Base-by-base conservation (phyloP, 441 rosid species). In the Bocquillonia castaneifolia region DNA sequence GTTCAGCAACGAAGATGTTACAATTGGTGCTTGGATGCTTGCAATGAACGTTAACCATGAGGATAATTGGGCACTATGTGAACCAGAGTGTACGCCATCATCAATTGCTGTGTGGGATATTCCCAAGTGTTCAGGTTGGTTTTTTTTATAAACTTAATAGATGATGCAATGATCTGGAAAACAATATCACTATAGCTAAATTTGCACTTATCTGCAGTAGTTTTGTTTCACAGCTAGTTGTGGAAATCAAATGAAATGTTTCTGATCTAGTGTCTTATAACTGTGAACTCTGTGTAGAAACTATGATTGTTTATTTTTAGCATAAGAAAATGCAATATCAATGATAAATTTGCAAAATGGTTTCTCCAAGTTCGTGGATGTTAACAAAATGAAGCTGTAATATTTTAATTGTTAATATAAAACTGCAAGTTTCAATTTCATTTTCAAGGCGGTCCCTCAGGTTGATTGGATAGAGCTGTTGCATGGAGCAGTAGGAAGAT, bases 1-100 rank as follows among this genome's bases (percentile, higher is more conserved):
- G 97, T 91, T 91, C 75, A 93, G 97, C 84, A 91, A 93, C 28
- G 97, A 93, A 80, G 99, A 91, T 73, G 97, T 91, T 64, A 93
- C 95, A 47, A 89, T 93, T 57, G 99, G 93, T 72, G 84, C 97
- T 64, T 93, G 95, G 99, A 91, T 93, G 95, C 88, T 93, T 58
- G 95, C 97, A 72, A 93, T 91, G 96, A 93, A 93, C 80, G 97
- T 93, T 47, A 77, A 88, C 61, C 96, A 91, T 20, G 99, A 93
- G 82, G 76, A 93, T 69, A 83, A 82, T 64, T 74, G 79, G 64
- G 86, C 81, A 59, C 84, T 91, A 29, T 89, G 96, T 74, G 79
- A 73, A 76, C 75, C 86, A 65, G 88, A 83, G 28, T 93, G 96
- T 78, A 79, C 88, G 2, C 66, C 88, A 23, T 57, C 87, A 64